Evolutionary conservation across 2,329 filamentous ascomycete species (phyloP).

Genomic region (Laburnicola sp.): DNA sequence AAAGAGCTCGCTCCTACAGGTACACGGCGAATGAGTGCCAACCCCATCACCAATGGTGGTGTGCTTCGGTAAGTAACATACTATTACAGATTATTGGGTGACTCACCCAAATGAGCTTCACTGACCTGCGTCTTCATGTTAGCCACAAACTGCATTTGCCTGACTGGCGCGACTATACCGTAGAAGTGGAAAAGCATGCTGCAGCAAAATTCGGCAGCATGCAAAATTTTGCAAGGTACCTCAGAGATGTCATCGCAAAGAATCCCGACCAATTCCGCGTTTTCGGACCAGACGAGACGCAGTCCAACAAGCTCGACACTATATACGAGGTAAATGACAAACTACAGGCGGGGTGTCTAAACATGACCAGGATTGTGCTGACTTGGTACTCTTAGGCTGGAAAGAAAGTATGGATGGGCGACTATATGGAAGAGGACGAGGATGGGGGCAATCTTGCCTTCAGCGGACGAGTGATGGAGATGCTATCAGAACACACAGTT

Average conservation of each 20-base stretch:
- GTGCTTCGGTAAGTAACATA: conserved; percentile 47
- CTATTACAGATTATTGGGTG: too few species aligned
- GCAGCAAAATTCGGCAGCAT: conserved; percentile 64
- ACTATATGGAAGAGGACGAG: conserved; percentile 74
- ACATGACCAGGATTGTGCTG: background rate
- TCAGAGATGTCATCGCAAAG: conserved; percentile 67
- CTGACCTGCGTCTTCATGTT: too few species aligned
- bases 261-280: conserved; percentile 73
- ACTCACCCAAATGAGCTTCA: too few species aligned
- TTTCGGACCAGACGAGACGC: conserved; percentile 78
- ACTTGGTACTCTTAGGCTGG: conserved; percentile 50
- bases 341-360: background rate
- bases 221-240: conserved; percentile 67
- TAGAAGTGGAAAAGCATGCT: conserved; percentile 65
- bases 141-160: conserved; percentile 68
- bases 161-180: conserved; percentile 69
- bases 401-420: conserved; percentile 80
- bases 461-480: conserved; percentile 77
- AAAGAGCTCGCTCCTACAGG: conserved; percentile 67
- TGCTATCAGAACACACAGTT: conserved; percentile 78
- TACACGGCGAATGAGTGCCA: conserved; percentile 72
- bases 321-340: conserved; percentile 60
- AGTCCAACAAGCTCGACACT: conserved; percentile 74
- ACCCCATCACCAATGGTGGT: conserved; percentile 75
- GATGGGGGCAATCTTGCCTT: conserved; percentile 73